A percentile compares a stretch with the other conserved stretches of the same genome.
Conservation (phyloP, 768 basidiomycete species). For the Butyriboletus loyo region DNA sequence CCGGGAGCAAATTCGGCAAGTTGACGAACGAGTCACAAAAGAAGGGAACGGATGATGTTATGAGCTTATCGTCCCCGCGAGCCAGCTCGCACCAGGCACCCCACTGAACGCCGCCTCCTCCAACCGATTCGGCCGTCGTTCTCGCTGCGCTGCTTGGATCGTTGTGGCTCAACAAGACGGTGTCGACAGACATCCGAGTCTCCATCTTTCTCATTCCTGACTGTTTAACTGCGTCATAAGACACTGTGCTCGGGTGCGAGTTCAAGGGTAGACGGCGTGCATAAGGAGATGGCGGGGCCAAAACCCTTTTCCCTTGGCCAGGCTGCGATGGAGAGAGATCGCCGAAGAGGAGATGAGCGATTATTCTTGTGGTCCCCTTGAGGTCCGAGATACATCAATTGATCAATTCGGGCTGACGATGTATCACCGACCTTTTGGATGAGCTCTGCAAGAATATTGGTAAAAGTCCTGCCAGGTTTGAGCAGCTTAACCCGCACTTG, state of each 20-base stretch:
- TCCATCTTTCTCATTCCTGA: conserved; percentile 37
- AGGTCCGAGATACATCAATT: background rate
- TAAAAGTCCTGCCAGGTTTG: conserved; percentile 51
- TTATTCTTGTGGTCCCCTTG: conserved; percentile 47
- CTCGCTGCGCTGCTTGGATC: conserved; percentile 35
- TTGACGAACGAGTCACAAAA: conserved; percentile 54
- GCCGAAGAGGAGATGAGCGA: conserved; percentile 57
- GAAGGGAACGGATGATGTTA: conserved; percentile 49
- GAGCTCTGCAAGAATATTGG: conserved; percentile 57
- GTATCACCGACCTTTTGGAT: conserved; percentile 47
- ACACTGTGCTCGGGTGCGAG: conserved; percentile 46
- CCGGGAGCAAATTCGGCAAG: conserved; percentile 46
- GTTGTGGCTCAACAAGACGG: conserved; percentile 40
- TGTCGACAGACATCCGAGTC: conserved; percentile 41
- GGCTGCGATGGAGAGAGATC: conserved; percentile 35
- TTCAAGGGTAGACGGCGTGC: conserved; percentile 58
- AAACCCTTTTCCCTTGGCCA: conserved; percentile 15
- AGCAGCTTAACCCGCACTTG: conserved; percentile 46
- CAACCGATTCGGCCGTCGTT: conserved; percentile 39
- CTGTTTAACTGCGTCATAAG: conserved; percentile 18
- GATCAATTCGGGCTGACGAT: background rate
- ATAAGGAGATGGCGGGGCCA: conserved; percentile 54
- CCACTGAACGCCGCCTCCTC: conserved; percentile 55
- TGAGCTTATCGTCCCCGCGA: conserved; percentile 47
- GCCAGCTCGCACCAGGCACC: conserved; percentile 51